Percentiles rank a stretch among this genome's conserved stretches.
Conservation (phyloP, 2,329 filamentous ascomycete genomes). For the Nothophaeocryptopus gaeumannii region DNA sequence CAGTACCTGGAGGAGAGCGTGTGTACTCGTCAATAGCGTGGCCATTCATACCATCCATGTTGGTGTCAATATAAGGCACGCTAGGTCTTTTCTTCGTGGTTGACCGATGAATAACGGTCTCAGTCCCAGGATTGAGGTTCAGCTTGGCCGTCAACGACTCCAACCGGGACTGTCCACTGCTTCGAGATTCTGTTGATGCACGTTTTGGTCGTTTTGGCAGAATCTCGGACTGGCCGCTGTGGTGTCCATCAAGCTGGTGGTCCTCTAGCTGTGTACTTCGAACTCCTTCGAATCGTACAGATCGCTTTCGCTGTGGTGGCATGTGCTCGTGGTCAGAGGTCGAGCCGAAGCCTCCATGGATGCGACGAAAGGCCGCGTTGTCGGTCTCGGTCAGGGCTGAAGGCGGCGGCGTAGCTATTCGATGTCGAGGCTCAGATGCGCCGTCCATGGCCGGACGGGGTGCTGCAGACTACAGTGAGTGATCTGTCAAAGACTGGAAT, state of each 20-base stretch:
- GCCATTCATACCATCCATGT: constrained; percentile 14
- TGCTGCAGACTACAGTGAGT: too few species aligned
- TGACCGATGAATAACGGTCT: constrained; percentile 30
- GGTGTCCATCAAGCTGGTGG: constrained; percentile 25
- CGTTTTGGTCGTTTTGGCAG: background rate
- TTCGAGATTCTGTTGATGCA: background rate
- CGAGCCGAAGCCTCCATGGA: constrained; percentile 9
- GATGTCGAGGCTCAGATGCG: constrained; percentile 21
- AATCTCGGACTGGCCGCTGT: background rate
- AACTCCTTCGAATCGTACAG: constrained; percentile 26
- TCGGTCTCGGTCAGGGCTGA: constrained; percentile 14
- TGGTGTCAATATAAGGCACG: constrained; percentile 27
- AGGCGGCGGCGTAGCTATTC: constrained; percentile 21
- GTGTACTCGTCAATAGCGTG: constrained; percentile 15
- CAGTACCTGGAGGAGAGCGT: constrained; percentile 18
- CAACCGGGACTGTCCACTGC: constrained; percentile 12
- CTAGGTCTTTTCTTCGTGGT: constrained; percentile 23
- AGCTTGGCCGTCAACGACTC: constrained; percentile 26
- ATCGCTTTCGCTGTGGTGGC: constrained; percentile 24
- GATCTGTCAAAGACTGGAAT: too few species aligned
- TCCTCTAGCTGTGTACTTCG: background rate
- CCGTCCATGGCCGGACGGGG: constrained; percentile 17
- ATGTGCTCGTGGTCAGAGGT: constrained; percentile 13
- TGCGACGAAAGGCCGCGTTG: background rate
- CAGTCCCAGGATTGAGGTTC: constrained; percentile 17